Percentiles rank a stretch among this genome's conserved stretches.
Conservation (phyloP, 2,329 filamentous ascomycete species). For the Hansfordia pulvinata region DNA sequence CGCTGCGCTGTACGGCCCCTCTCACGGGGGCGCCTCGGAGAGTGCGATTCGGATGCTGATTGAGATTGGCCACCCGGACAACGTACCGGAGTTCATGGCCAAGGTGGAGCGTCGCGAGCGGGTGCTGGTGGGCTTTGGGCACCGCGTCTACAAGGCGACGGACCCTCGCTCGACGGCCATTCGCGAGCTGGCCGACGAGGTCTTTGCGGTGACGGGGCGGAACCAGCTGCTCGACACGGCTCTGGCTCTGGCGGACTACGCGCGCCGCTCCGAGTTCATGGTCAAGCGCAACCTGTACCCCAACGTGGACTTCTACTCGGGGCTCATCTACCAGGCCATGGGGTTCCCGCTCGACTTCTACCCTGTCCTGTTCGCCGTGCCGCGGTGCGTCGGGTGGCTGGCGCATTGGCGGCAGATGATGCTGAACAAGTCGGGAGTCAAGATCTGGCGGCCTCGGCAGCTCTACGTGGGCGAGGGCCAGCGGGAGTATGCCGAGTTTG, state of each 20-base stretch:
- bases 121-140: constrained; percentile 40
- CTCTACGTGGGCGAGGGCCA: constrained; percentile 30
- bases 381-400: constrained; percentile 34
- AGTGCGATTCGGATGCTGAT: constrained; percentile 39
- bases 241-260: constrained; percentile 28
- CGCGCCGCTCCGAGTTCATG: constrained; percentile 31
- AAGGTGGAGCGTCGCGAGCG: constrained; percentile 34
- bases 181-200: constrained; percentile 30
- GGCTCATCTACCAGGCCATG: constrained; percentile 37
- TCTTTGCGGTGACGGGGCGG: constrained; percentile 34
- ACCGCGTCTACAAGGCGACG: constrained; percentile 38
- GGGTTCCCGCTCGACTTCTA: constrained; percentile 39
- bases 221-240: constrained; percentile 36
- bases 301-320: constrained; percentile 38
- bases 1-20: constrained; percentile 40
- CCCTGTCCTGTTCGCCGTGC: constrained; percentile 35
- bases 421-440: constrained; percentile 28
- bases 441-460: constrained; percentile 36
- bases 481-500: constrained; percentile 27
- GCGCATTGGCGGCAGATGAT: constrained; percentile 38
- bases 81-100: constrained; percentile 33
- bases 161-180: constrained; percentile 38
- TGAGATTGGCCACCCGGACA: constrained; percentile 33
- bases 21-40: constrained; percentile 46
- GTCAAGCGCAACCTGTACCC: constrained; percentile 32